Conservation (phyloP, 2,329 filamentous ascomycete genomes). For the Nemania bipapillata region DNA sequence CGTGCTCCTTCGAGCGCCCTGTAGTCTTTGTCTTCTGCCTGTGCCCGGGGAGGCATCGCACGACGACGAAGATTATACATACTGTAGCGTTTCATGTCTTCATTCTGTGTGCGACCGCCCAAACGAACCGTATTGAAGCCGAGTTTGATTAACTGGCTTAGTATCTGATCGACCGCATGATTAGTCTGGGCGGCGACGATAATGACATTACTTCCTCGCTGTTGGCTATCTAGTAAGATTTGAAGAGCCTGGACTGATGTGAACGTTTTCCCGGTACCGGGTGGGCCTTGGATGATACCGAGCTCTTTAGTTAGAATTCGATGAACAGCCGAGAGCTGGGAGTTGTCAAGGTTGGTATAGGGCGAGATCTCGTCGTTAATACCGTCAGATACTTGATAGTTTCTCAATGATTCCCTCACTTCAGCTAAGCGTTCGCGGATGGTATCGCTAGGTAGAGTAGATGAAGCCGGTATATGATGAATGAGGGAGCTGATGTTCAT, state of each 20-base stretch:
- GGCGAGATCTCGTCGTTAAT: conserved; percentile 44
- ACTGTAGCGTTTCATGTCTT: conserved; percentile 71
- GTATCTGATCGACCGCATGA: conserved; percentile 85
- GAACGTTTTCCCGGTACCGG: conserved; percentile 79
- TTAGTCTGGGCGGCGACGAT: conserved; percentile 89
- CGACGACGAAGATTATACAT: conserved; percentile 68
- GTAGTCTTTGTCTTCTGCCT: conserved; percentile 42
- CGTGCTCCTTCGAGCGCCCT: conserved; percentile 47
- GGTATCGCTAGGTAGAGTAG: conserved; percentile 26
- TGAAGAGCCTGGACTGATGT: conserved; percentile 79
- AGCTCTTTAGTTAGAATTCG: conserved; percentile 77
- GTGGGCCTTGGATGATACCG: conserved; percentile 84
- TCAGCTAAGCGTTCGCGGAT: conserved; percentile 37
- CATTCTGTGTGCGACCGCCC: conserved; percentile 75
- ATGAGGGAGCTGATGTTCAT: conserved; percentile 53
- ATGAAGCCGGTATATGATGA: conserved; percentile 45
- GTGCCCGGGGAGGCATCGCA: conserved; percentile 32
- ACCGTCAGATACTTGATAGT: conserved; percentile 43
- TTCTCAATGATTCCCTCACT: conserved; percentile 36
- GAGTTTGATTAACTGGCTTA: conserved; percentile 67
- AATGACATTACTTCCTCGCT: conserved; percentile 71
- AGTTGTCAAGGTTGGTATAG: conserved; percentile 68
- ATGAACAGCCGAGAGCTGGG: conserved; percentile 75
- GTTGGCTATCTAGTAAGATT: conserved; percentile 68
- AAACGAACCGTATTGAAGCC: conserved; percentile 68